phyloP scores from a whole-genome alignment of 164 flowering plant genomes.

The Amborella trichopoda region DNA sequence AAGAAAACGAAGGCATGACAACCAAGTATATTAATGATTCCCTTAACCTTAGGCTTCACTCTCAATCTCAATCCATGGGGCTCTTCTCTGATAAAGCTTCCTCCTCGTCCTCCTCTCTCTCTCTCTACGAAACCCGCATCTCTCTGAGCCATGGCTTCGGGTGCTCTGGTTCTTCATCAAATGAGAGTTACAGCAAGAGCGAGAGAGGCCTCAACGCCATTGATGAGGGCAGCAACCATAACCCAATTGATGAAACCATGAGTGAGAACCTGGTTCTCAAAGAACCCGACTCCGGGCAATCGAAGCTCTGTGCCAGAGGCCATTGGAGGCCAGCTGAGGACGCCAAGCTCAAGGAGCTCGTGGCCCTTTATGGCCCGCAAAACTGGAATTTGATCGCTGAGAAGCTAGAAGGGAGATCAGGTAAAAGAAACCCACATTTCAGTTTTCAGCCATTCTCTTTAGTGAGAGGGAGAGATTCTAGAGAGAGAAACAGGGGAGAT shows the following conservation, averaged over 20 bases:
- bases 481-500: no score
- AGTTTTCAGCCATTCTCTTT: no score
- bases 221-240: not conserved
- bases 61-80: not conserved
- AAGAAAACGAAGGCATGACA: no score
- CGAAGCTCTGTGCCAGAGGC: conserved; percentile 14
- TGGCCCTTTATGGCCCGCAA: conserved; percentile 19
- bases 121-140: not conserved
- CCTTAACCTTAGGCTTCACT: not conserved
- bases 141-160: not conserved
- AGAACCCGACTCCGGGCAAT: conserved; percentile 4
- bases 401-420: conserved; percentile 20
- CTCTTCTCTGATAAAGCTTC: not conserved
- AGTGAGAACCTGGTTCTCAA: conserved; percentile 2
- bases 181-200: not conserved
- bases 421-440: conserved; percentile 5
- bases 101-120: not conserved
- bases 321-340: conserved; percentile 26
- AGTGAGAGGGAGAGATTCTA: no score
- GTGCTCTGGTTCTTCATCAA: not conserved
- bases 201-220: not conserved
- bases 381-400: conserved; percentile 26
- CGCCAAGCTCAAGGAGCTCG: conserved; percentile 16
- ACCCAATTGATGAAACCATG: not conserved
- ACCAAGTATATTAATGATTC: not conserved